Base-by-base conservation (phyloP, 2,329 filamentous ascomycete species). In the Pseudogymnoascus sp. region DNA sequence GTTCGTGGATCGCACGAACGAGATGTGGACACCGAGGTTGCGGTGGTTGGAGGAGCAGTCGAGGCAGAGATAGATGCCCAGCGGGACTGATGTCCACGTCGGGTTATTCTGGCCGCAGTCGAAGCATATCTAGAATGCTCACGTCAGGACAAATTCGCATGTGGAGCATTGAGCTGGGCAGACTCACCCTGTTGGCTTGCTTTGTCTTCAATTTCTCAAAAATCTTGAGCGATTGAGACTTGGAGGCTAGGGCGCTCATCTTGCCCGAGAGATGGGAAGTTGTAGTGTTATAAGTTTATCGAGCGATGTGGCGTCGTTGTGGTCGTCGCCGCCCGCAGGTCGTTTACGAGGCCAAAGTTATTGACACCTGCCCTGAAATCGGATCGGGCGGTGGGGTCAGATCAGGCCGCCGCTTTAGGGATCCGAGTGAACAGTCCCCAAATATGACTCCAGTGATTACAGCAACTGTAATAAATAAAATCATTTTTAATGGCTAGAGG, bases 21-120 rank as follows among this genome's bases (percentile, higher is more conserved):
- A 97, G 78, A 99, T 97, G 78, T 99, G 95, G 66, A 97, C 93
- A 77, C 95, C 95, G 72, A 99, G 87, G 77, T 97, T 97, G 71
- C 95, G 89, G 78, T 99, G 95, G 77, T 97, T 92, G 64, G 93
- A 89, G 44, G 93, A 97, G 80, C 95, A 99, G 79, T 99, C 95
- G 72, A 99, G 88, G 74, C 95, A 99, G 21, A 99, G 86, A 76
- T 97, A 99, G 76, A 99, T 97, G 74, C 91, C 95, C 68, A 99
- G 92, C 10, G 93, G 93, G 33, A 97, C 93, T 6, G 93, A 97
- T 7, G 93, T 96, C 95, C 95, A 99, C 65, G 95, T 97, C 67
- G 95, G 95, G 75, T 97, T 97, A 79, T 97, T 97, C 73, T 92
- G 89, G 75, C 90, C 88, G 78, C 95, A 99, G 80, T 99, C 95